Evolutionary conservation across 192 early-diverging fungal species (phyloP).

Genomic region (Umbelopsis sp.): DNA sequence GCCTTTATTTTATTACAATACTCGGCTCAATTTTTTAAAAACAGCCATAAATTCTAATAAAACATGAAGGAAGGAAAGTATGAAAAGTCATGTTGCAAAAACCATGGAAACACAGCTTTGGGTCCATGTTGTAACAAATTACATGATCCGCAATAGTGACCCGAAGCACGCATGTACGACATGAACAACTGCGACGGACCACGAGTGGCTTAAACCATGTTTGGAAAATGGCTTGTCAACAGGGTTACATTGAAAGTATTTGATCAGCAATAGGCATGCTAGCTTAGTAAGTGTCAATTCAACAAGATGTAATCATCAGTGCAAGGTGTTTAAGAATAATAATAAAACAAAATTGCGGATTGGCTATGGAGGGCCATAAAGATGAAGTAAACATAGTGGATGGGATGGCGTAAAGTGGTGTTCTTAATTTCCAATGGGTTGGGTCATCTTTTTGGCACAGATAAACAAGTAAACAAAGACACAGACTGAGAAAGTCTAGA

Average conservation of each 20-base stretch:
- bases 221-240: slow-evolving; percentile 21
- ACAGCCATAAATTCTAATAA: too few species aligned
- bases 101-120: too few species aligned
- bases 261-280: background rate
- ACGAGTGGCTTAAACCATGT: slow-evolving; percentile 8
- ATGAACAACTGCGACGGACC: background rate
- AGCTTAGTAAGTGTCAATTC: background rate
- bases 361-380: background rate
- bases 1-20: too few species aligned
- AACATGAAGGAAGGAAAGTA: too few species aligned
- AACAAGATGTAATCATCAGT: background rate
- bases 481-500: background rate
- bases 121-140: background rate
- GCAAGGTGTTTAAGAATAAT: background rate
- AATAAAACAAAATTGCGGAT: background rate
- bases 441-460: too few species aligned
- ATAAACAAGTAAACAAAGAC: too few species aligned
- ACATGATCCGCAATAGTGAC: slow-evolving; percentile 18
- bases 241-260: background rate
- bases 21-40: too few species aligned
- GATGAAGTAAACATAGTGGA: too few species aligned
- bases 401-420: too few species aligned
- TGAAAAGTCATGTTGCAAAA: background rate
- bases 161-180: slow-evolving; percentile 20
- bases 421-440: too few species aligned